phyloP scores from a whole-genome alignment of 225 moss, liverwort and hornwort genomes.

The Rhytidiadelphus loreus region DNA sequence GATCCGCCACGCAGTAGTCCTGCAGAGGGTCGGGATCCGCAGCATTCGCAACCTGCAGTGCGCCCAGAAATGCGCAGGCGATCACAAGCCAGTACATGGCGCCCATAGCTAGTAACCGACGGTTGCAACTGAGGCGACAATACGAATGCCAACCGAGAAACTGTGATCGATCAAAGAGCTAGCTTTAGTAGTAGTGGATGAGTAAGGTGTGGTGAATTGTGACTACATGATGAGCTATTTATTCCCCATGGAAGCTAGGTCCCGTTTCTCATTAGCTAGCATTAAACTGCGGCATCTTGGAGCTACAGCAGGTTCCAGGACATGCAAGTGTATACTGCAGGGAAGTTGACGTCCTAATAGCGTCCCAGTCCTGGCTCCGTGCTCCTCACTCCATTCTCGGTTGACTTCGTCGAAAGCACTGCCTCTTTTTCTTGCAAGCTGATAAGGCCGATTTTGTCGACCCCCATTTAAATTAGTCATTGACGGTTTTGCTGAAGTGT shows the following conservation, averaged over 20 bases:
- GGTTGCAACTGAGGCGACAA: too few relatives aligned
- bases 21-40: background rate
- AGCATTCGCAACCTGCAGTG: too few relatives aligned
- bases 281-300: background rate
- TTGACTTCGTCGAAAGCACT: background rate
- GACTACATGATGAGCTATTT: background rate
- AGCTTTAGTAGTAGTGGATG: background rate
- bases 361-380: background rate
- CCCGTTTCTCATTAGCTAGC: background rate
- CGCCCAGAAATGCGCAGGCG: too few relatives aligned
- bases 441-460: background rate
- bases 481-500: background rate
- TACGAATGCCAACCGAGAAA: background rate
- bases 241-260: background rate
- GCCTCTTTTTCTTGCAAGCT: background rate
- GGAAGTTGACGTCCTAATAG: too few relatives aligned
- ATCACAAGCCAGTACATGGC: too few relatives aligned
- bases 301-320: background rate
- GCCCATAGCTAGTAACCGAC: too few relatives aligned
- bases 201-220: background rate
- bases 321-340: background rate
- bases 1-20: background rate
- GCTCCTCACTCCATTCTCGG: background rate
- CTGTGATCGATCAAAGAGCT: background rate
- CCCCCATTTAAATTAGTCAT: background rate